Conservation (phyloP, 441 rosid genomes). For the Manihot esculenta region DNA sequence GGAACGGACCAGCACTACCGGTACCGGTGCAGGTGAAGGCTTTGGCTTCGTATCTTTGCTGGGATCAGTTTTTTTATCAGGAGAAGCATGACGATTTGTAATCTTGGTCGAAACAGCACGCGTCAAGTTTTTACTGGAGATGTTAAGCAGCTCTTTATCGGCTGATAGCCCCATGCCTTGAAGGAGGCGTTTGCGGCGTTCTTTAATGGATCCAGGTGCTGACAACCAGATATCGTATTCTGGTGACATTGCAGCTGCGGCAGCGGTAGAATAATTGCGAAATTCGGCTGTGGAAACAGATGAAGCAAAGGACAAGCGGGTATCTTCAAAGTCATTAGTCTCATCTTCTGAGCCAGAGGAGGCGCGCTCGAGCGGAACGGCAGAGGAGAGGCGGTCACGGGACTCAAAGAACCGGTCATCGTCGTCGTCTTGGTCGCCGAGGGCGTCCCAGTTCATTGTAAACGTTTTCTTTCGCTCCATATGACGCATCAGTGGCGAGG, state of each 20-base stretch:
- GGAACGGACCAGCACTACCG: slow-evolving; percentile 52
- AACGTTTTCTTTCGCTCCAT: slow-evolving; percentile 50
- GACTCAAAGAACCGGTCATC: slow-evolving; percentile 75
- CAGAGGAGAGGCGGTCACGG: slow-evolving; percentile 60
- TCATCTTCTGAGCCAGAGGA: slow-evolving; percentile 69
- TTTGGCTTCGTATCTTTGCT: slow-evolving; percentile 15
- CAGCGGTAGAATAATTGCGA: slow-evolving; percentile 29
- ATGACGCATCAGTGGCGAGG: background rate
- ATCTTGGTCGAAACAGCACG: slow-evolving; percentile 30
- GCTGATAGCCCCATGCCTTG: slow-evolving; percentile 70
- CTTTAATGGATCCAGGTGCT: slow-evolving; percentile 75
- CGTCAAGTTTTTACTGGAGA: slow-evolving; percentile 21
- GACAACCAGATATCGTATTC: slow-evolving; percentile 87
- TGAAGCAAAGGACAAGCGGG: slow-evolving; percentile 68
- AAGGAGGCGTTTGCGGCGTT: slow-evolving; percentile 75
- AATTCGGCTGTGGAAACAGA: slow-evolving; percentile 30
- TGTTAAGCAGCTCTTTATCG: slow-evolving; percentile 38
- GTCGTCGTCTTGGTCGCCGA: slow-evolving; percentile 50
- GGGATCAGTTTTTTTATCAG: background rate
- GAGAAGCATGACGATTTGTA: background rate
- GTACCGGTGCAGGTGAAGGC: slow-evolving; percentile 20
- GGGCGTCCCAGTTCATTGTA: slow-evolving; percentile 72
- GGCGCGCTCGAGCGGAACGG: slow-evolving; percentile 41
- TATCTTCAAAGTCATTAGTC: slow-evolving; percentile 58
- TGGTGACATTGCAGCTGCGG: slow-evolving; percentile 34